Percentiles rank a stretch among this genome's conserved stretches.
phyloP scores from a whole-genome alignment of 169 alveolate species.

The Eimeria acervulina region DNA sequence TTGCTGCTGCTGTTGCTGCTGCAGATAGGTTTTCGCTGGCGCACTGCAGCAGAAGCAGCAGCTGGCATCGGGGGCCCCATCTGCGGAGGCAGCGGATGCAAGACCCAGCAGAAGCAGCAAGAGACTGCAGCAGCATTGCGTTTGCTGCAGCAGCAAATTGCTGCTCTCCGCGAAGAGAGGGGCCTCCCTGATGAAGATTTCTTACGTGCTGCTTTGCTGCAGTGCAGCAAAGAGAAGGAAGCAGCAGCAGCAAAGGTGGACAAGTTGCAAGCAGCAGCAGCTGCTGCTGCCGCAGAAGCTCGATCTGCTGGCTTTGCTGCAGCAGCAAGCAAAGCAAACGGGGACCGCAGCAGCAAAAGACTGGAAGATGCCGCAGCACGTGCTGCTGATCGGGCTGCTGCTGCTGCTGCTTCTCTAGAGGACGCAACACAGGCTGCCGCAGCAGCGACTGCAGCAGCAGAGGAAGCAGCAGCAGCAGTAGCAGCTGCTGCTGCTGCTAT shows the following conservation, averaged over 20 bases:
- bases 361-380: slow-evolving; percentile 25
- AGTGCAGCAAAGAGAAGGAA: slow-evolving; percentile 18
- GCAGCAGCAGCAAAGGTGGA: slow-evolving; percentile 27
- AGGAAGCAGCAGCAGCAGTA: slow-evolving; percentile 29
- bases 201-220: background rate
- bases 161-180: background rate
- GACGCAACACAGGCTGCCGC: slow-evolving; percentile 14
- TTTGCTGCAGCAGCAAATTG: slow-evolving; percentile 56
- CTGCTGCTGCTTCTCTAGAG: slow-evolving; percentile 15
- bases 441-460: slow-evolving; percentile 40
- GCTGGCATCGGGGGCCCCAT: slow-evolving; percentile 15
- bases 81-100: slow-evolving; percentile 37
- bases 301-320: slow-evolving; percentile 45
- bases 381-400: slow-evolving; percentile 40
- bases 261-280: background rate
- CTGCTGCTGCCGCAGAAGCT: slow-evolving; percentile 43
- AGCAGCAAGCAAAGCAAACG: background rate
- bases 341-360: slow-evolving; percentile 10
- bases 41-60: background rate
- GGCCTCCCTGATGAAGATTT: slow-evolving; percentile 20
- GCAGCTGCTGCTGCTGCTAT: slow-evolving; percentile 38
- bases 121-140: slow-evolving; percentile 1
- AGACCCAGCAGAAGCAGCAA: slow-evolving; percentile 31
- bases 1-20: slow-evolving; percentile 30
- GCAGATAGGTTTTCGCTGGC: slow-evolving; percentile 38